Conservation (phyloP, 805 yeast genomes). For the Saturnispora halmiae region DNA sequence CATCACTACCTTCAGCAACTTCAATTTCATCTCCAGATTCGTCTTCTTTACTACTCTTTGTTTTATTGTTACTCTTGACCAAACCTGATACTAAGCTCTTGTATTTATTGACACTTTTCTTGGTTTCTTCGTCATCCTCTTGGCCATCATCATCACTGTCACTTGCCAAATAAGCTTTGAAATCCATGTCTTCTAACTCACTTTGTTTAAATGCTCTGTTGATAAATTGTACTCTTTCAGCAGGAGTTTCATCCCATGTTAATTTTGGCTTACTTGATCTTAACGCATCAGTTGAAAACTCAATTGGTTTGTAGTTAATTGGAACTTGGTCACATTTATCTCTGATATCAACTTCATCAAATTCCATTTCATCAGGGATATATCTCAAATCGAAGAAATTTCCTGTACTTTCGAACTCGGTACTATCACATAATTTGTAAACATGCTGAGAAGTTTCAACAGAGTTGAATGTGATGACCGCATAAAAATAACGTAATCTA, state of each 20-base stretch:
- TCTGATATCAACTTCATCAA: conserved; percentile 58
- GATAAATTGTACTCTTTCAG: conserved; percentile 69
- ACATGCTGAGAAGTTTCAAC: conserved; percentile 62
- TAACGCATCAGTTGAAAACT: conserved; percentile 86
- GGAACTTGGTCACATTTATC: conserved; percentile 72
- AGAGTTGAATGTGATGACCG: conserved; percentile 76
- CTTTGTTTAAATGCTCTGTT: conserved; percentile 77
- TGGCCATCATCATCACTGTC: conserved; percentile 58
- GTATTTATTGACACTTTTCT: conserved; percentile 1
- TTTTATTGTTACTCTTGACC: not conserved
- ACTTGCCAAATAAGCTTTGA: conserved; percentile 83
- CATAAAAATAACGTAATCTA: conserved; percentile 86
- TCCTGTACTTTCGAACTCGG: conserved; percentile 93
- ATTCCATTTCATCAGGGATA: conserved; percentile 87
- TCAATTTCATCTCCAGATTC: conserved; percentile 11
- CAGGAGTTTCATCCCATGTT: conserved; percentile 98
- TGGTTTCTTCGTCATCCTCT: conserved; percentile 33
- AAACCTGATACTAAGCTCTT: conserved; percentile 6
- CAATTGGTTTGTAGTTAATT: conserved; percentile 63
- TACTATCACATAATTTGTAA: conserved; percentile 83
- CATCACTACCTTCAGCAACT: conserved; percentile 26
- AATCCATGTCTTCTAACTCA: conserved; percentile 85
- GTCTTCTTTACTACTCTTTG: not conserved
- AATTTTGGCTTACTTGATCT: conserved; percentile 93
- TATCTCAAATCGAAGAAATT: conserved; percentile 88